Evolutionary conservation across 192 early-diverging fungal genomes (phyloP), one percentile per base, ranked within the genome.

Genomic region (Backusella circina): DNA sequence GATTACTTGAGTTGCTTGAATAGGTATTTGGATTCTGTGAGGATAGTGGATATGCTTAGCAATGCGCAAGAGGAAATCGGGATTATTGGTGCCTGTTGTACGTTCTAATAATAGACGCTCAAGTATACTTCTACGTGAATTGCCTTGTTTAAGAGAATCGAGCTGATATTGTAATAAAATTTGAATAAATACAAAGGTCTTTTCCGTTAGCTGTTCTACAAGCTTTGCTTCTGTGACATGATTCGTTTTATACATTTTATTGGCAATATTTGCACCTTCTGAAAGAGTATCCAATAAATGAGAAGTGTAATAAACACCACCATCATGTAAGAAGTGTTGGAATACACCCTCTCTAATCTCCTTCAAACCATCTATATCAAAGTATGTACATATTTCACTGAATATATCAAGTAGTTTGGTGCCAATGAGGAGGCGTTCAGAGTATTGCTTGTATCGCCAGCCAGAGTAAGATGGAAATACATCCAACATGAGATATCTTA

Each of bases 61-160:
- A 65, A 87, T 72, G 7, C 81, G 41, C 2, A 75, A 73, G 5
- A 87, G 79, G 28, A 85, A 82, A 13, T 83, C 80, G 1, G 70
- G 51, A 18, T 79, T 83, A 35, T 77, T 73, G 15, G 79, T 76
- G 2, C 77, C 82, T 18, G 77, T 78, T 1, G 78, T 81, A 26
- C 80, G 82, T 28, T 85, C 86, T 18, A 89, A 71, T 35, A 89
- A 54, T n/a, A 77, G 77, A 9, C 76, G 75, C 33, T 87, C 88
- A 31, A 89, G 21, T 68, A 82, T 83, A 0, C 81, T 80, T 26
- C 77, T 75, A 9, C 12, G 32, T 21, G 18, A 12, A 10, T 9
- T 38, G 2, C 61, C 65, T 21, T 33, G 18, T 13, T 67, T 32
- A 15, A 69, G n/a, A n/a, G 38, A 15, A 69, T 80, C 71, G 10